These are phyloP conservation scores for Metrosideros polymorpha DNA, from an alignment of 441 rosid species.

Conservation along the genomic window DNA sequence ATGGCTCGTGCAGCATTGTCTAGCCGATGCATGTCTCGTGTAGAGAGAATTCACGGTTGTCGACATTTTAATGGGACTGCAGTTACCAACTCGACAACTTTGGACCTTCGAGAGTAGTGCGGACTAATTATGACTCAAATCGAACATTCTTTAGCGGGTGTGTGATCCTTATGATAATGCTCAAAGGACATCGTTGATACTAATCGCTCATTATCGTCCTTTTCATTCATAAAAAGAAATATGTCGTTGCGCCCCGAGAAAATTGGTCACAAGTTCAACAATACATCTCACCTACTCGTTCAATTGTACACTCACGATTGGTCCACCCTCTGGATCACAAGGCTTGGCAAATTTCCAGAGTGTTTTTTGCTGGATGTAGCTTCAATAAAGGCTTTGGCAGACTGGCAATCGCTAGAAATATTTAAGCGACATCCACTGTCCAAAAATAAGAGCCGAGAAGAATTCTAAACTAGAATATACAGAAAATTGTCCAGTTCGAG, in stretches of 20 bases:
- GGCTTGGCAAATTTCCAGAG: neutral
- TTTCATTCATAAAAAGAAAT: neutral
- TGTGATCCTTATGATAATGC: neutral
- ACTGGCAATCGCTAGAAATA: neutral
- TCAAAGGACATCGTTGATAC: neutral
- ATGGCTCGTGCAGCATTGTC: neutral
- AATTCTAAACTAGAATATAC: neutral
- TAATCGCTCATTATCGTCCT: neutral
- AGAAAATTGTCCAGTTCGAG: neutral
- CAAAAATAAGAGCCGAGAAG: neutral
- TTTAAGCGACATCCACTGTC: neutral
- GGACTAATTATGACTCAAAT: neutral
- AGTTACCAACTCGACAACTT: rapidly evolving
- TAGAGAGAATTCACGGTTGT: neutral
- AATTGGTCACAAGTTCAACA: neutral
- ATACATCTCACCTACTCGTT: neutral
- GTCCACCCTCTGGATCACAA: neutral
- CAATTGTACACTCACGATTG: neutral
- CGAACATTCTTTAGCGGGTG: neutral
- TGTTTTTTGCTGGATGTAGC: neutral
- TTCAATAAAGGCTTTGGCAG: neutral
- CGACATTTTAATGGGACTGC: neutral
- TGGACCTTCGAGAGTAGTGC: too few species aligned
- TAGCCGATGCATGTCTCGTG: rapidly evolving
- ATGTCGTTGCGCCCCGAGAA: neutral